Base-by-base conservation (phyloP, 2,329 filamentous ascomycete species). In the Nothophaeocryptopus gaeumannii region DNA sequence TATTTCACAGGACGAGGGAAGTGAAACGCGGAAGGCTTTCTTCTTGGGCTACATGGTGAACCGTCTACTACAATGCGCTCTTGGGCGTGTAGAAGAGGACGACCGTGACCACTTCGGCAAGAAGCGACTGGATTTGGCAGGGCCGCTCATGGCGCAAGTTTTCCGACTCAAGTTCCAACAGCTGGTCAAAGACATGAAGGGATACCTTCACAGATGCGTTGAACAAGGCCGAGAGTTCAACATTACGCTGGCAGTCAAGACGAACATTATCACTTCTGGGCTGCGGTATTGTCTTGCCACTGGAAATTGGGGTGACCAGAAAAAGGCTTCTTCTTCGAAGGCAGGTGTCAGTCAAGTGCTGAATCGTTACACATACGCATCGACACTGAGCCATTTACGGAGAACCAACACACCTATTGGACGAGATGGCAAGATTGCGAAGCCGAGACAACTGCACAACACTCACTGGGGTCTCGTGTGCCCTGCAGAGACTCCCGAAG, bases 31-130 rank as follows among this genome's bases (percentile, higher is more conserved):
- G 51, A 99, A 99, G 69, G 93, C 95, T 2, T 99, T 96, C 73
- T 99, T 97, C 79, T 77, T 99, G 41, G 93, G 95, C 15, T 99
- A 99, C 73, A 99, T 99, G 92, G 89, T 97, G 39, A 92, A 99
- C 72, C 88, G 93, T 67, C 80, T 99, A 62, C 78, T 97, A 16
- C 92, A 96, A 70, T 96, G 91, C 67, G 89, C 91, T 47, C 80
- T 99, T 40, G 95, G 93, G 44, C 86, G 93, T 54, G 86, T 90
- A 55, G 93, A 97, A 67, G 89, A 90, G 20, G 93, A 99, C 65
- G 93, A 99, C 67, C 88, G 93, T 76, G 93, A 99, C 76, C 95
- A 99, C 70, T 96, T 99, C 66, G 93, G 93, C 64, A 97, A 97
- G 80, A 99, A 99, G 80, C 87, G 93, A 59, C 79, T 99, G 50